A percentile compares a stretch with the other conserved stretches of the same genome.
These are phyloP conservation scores for Leccinum obscurum DNA, from an alignment of 768 basidiomycete species.

Conservation along the genomic window DNA sequence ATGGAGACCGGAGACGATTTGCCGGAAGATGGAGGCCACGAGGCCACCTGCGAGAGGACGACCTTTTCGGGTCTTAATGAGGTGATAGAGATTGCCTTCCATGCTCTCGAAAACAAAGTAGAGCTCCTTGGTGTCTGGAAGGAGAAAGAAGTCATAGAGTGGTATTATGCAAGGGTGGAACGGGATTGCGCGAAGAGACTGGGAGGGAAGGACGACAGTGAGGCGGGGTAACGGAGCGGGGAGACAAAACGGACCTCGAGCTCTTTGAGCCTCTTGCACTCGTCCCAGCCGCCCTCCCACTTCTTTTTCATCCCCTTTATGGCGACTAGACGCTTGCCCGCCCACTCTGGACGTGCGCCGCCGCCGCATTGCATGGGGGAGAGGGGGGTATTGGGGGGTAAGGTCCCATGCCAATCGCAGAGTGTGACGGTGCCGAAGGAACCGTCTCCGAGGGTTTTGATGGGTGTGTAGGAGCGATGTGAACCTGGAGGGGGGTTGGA, in stretches of 20 bases:
- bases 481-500: constrained; percentile 52
- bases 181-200: constrained; percentile 94
- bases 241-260: constrained; percentile 68
- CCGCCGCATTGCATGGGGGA: constrained; percentile 97
- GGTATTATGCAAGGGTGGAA: constrained; percentile 98
- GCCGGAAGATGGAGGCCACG: constrained; percentile 90
- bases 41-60: constrained; percentile 96
- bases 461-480: constrained; percentile 85
- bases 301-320: constrained; percentile 98
- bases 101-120: constrained; percentile 99
- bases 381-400: constrained; percentile 87
- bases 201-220: constrained; percentile 12
- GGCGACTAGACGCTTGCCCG: constrained; percentile 91
- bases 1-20: constrained; percentile 85
- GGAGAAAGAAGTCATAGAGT: constrained; percentile 97
- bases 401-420: constrained; percentile 97
- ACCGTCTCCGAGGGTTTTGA: constrained; percentile 97
- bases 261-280: constrained; percentile 93
- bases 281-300: constrained; percentile 98
- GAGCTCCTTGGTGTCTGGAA: constrained; percentile 93
- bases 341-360: constrained; percentile 91
- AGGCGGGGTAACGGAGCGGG: constrained; percentile 15
- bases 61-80: constrained; percentile 96
- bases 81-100: constrained; percentile 99
- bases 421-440: constrained; percentile 99